phyloP scores from a whole-genome alignment of 139 green algal species.

The Asterochloris sp. region DNA sequence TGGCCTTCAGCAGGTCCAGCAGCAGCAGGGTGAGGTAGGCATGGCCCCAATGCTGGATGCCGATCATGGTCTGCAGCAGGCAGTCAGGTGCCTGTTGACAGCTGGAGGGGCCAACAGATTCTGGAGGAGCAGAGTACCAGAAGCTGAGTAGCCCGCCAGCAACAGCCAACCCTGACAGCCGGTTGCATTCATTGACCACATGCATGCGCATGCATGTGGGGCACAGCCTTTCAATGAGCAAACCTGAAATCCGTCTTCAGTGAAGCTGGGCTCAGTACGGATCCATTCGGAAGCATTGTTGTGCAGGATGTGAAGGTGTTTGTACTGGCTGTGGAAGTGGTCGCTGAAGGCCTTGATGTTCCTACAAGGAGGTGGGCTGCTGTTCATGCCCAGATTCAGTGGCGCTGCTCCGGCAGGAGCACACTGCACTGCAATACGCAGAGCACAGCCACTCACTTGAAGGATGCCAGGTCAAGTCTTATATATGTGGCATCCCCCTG shows the following conservation, averaged over 20 bases:
- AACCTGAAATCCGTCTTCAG: slow-evolving; percentile 21
- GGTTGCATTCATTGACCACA: background rate
- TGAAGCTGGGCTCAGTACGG: slow-evolving; percentile 9
- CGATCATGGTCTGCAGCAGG: slow-evolving; percentile 12
- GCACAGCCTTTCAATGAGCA: too few species aligned
- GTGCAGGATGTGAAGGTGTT: slow-evolving; percentile 29
- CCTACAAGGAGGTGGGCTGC: background rate
- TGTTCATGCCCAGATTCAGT: background rate
- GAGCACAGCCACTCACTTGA: background rate
- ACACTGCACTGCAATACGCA: background rate
- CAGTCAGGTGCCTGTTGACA: background rate
- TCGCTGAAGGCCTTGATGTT: slow-evolving; percentile 29
- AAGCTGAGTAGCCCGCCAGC: too few species aligned
- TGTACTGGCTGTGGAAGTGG: slow-evolving; percentile 16
- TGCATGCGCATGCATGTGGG: background rate
- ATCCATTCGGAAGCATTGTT: slow-evolving; percentile 42
- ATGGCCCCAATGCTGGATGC: slow-evolving; percentile 12
- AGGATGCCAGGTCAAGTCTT: slow-evolving; percentile 32
- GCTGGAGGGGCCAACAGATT: background rate
- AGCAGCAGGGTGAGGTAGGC: slow-evolving; percentile 12
- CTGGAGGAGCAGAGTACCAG: background rate
- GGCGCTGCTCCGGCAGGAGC: background rate
- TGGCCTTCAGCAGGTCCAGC: slow-evolving; percentile 16
- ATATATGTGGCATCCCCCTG: slow-evolving; percentile 23
- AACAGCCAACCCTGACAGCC: too few species aligned